Evolutionary conservation across 2,329 filamentous ascomycete species (phyloP).

Genomic region (Penicillium sp.): DNA sequence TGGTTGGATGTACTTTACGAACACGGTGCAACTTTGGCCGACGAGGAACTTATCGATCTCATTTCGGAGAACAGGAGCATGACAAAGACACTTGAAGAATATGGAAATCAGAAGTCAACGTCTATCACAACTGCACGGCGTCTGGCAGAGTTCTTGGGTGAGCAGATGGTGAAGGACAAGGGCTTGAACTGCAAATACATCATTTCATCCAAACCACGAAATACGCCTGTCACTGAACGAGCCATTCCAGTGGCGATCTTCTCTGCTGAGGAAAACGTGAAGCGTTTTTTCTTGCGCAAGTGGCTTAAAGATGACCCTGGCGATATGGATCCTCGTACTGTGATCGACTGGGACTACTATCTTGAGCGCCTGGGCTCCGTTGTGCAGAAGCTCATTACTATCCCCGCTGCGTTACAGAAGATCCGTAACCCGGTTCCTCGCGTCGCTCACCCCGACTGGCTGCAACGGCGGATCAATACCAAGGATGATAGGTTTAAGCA

Average conservation of each 20-base stretch:
- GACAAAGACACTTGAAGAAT: slow-evolving; percentile 96
- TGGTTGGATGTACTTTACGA: slow-evolving; percentile 93
- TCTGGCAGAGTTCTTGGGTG: slow-evolving; percentile 87
- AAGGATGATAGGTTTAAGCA: slow-evolving; percentile 98
- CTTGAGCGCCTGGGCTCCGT: slow-evolving; percentile 89
- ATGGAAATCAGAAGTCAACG: slow-evolving; percentile 88
- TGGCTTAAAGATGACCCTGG: slow-evolving; percentile 90
- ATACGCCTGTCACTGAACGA: slow-evolving; percentile 85
- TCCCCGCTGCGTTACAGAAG: slow-evolving; percentile 91
- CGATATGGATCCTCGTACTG: slow-evolving; percentile 77
- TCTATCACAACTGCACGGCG: slow-evolving; percentile 97
- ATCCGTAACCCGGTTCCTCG: slow-evolving; percentile 87
- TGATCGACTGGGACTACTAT: slow-evolving; percentile 98
- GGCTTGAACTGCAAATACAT: slow-evolving; percentile 99
- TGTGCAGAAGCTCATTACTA: slow-evolving; percentile 97
- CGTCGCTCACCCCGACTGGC: slow-evolving; percentile 90
- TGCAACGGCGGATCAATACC: slow-evolving; percentile 82
- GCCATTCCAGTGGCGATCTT: slow-evolving; percentile 95
- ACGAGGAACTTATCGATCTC: slow-evolving; percentile 97
- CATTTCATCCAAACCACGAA: slow-evolving; percentile 76
- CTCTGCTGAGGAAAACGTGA: slow-evolving; percentile 79
- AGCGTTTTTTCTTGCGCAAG: slow-evolving; percentile 80
- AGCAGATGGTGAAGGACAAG: slow-evolving; percentile 99
- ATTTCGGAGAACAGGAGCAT: slow-evolving; percentile 99
- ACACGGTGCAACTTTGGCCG: slow-evolving; percentile 78